A percentile compares a stretch with the other conserved stretches of the same genome.
Evolutionary conservation across 768 basidiomycete genomes (phyloP).

Genomic region (Suillus americanus): DNA sequence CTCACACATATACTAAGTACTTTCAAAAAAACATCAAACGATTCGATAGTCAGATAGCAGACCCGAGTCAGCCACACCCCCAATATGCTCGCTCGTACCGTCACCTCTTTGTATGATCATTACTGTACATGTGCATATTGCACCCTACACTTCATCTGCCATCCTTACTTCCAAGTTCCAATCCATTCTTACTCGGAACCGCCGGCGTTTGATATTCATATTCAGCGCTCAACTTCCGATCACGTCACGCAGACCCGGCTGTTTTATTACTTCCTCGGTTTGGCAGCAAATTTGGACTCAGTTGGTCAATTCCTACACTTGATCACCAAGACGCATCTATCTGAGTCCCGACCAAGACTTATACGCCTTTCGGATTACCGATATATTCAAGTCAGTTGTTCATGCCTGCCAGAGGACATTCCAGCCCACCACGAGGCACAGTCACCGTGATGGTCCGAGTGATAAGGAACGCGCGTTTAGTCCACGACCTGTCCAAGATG

Average conservation of each 20-base stretch:
- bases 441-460: not conserved
- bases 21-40: no score
- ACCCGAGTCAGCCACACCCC: not conserved
- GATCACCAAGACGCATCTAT: not conserved
- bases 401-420: not conserved
- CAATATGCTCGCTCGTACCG: not conserved
- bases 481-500: not conserved
- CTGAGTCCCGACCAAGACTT: not conserved
- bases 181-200: not conserved
- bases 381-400: not conserved
- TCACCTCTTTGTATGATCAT: not conserved
- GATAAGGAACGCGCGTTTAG: not conserved
- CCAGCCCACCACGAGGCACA: not conserved
- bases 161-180: not conserved
- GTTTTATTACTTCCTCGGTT: not conserved
- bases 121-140: not conserved
- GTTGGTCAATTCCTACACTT: not conserved
- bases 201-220: not conserved
- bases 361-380: not conserved
- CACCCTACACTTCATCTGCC: not conserved
- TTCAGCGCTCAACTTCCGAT: not conserved
- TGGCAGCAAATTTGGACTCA: not conserved
- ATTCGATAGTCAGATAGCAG: no score
- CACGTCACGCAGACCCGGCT: not conserved
- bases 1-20: no score